Base-by-base conservation (phyloP, 352 stramenopile genomes). In the Discostella stelligera region DNA sequence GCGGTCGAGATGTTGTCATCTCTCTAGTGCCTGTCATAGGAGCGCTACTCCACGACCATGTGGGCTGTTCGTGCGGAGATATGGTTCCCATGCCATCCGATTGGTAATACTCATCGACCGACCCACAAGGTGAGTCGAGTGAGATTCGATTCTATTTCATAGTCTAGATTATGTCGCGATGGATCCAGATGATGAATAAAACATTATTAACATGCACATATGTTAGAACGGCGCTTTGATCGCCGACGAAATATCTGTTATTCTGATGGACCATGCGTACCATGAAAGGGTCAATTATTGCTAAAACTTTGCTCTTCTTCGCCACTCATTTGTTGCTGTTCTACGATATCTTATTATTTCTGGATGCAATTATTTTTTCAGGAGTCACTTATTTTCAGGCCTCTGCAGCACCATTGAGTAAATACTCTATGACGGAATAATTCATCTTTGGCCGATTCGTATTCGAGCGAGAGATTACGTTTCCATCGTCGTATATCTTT, bases 371-470 rank as follows among this genome's bases (percentile, higher is more conserved):
- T 13, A 1, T 3, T 44, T 44, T 10, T 13, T 10, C 37, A 8
- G 37, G 3, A 11, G 20, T 55, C 48, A 21, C 23, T 21, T 21
- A 21, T 55, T 55, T 21, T 48, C 0, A 48, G 16, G 21, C 39
- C 39, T 65, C 39, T 67, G 54, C 77, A 62, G 66, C 56, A 77
- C 83, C 83, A 89, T 50, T 77, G 58, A 39, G 69, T 66, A 74
- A 89, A 85, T 2, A 89, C 59, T 62, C 58, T 52, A 61, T 87
- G 79, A 30, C 79, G 74, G 14, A 85, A 61, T 11, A 89, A 60
- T 11, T 54, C 46, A 13, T 86, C 68, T 53, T 90, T 90, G 20
- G 71, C 59, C 46, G 39, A 20, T 79, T 90, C 80, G 65, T 90
- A 79, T 30, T 69, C 25, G 27, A 66, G 49, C 4, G 84, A 82